phyloP scores from a whole-genome alignment of 208 protist genomes.

The Phytomonas francai region DNA sequence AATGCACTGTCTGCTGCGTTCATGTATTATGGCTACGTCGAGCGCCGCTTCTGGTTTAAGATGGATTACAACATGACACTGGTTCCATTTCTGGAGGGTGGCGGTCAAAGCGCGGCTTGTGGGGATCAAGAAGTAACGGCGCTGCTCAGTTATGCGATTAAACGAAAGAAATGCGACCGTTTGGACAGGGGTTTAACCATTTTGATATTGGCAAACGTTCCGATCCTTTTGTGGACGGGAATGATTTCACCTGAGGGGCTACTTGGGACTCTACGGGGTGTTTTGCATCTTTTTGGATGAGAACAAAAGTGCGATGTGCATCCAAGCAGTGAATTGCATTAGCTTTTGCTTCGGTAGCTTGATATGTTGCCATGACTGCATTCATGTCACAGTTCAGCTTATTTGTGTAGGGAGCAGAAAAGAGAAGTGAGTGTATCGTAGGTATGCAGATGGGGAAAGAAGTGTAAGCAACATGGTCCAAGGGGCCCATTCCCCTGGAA shows the following conservation, averaged over 20 bases:
- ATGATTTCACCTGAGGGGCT: not conserved
- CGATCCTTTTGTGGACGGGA: not conserved
- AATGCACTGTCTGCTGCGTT: constrained; percentile 24
- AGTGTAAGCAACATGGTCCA: not conserved
- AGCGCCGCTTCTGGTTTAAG: constrained; percentile 18
- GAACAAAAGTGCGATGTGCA: not conserved
- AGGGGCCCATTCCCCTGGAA: not conserved
- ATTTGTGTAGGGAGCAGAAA: not conserved
- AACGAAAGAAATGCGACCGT: not conserved
- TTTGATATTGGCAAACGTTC: not conserved
- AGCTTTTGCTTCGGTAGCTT: not conserved
- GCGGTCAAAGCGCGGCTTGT: not conserved
- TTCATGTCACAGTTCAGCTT: not conserved
- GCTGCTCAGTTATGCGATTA: not conserved
- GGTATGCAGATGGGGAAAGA: not conserved
- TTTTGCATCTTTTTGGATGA: not conserved
- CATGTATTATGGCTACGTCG: constrained; percentile 55
- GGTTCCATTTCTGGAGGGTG: constrained; percentile 3
- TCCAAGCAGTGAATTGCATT: not conserved
- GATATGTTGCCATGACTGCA: not conserved
- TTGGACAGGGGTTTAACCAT: not conserved
- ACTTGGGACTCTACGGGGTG: not conserved
- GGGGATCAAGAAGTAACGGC: not conserved
- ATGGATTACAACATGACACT: constrained; percentile 4
- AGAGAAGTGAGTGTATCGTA: not conserved